phyloP scores from a whole-genome alignment of 257 asterid species.

The Lantana camara region DNA sequence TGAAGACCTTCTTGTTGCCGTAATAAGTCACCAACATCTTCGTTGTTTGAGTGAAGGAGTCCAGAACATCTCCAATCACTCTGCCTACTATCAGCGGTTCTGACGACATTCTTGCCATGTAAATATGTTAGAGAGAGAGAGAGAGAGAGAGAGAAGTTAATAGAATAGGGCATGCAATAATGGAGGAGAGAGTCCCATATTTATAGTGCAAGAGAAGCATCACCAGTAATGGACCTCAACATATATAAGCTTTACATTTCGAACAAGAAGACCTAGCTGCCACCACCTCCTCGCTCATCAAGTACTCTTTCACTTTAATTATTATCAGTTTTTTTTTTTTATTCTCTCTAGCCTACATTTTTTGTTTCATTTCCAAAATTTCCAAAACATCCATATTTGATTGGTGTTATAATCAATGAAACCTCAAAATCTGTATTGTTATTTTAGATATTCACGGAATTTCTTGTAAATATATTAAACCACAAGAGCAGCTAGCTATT shows the following conservation, averaged over 20 bases:
- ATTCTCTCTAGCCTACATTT: not conserved
- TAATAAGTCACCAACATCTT: constrained; percentile 50
- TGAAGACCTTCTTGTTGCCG: constrained; percentile 57
- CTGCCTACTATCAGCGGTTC: constrained; percentile 75
- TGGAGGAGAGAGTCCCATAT: not conserved
- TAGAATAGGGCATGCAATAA: too few species aligned
- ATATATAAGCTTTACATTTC: too few species aligned
- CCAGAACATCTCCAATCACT: constrained; percentile 83
- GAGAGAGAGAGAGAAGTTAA: constrained; percentile 5
- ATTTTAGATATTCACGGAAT: too few species aligned
- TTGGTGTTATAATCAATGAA: too few species aligned
- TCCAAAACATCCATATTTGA: too few species aligned
- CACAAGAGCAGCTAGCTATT: too few species aligned
- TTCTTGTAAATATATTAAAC: too few species aligned
- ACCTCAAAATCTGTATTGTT: too few species aligned
- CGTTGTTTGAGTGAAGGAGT: constrained; percentile 48
- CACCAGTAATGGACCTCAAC: too few species aligned
- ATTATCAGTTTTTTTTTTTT: too few species aligned
- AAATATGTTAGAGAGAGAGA: not conserved
- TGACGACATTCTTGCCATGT: constrained; percentile 31
- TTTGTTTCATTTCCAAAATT: not conserved
- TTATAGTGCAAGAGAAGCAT: constrained; percentile 9
- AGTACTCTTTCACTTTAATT: not conserved
- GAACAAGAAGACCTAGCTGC: constrained; percentile 38
- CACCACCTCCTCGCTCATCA: constrained; percentile 8